These are phyloP conservation scores for Glebionis coronaria DNA, from an alignment of 129 eudicot species.

Conservation along the genomic window DNA sequence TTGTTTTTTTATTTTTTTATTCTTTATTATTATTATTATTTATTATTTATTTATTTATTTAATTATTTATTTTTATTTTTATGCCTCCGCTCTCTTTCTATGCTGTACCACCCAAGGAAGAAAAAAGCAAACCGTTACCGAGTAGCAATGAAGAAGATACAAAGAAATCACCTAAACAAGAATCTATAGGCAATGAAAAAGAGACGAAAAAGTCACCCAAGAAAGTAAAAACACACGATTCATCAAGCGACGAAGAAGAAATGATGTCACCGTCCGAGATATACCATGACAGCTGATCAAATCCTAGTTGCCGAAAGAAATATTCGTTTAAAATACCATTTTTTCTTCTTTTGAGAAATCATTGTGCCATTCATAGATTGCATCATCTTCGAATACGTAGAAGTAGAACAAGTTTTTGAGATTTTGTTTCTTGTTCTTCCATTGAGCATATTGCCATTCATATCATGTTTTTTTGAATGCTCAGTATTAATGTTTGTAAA, in stretches of 20 bases:
- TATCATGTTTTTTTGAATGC: background rate
- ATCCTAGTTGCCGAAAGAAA: too few species aligned
- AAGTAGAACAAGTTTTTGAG: constrained; percentile 1
- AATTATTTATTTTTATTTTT: too few species aligned
- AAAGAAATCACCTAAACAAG: background rate
- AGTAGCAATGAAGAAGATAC: background rate
- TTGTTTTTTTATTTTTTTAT: too few species aligned
- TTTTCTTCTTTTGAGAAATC: background rate
- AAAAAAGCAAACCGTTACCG: background rate
- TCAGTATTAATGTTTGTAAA: background rate
- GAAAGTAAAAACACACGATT: too few species aligned
- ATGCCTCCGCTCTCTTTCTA: too few species aligned
- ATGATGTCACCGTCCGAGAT: background rate
- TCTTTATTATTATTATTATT: too few species aligned
- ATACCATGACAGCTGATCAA: background rate
- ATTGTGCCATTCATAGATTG: constrained; percentile 2
- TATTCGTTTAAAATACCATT: background rate
- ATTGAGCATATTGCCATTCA: background rate
- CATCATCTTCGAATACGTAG: constrained; percentile 8
- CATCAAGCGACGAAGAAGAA: too few species aligned
- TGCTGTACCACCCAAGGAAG: background rate
- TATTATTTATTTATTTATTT: too few species aligned
- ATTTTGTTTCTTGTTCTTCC: background rate
- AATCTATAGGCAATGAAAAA: too few species aligned
- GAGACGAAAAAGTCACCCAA: too few species aligned